Evolutionary conservation across 805 yeast genomes (phyloP).

Genomic region (Yamadazyma philogaea): DNA sequence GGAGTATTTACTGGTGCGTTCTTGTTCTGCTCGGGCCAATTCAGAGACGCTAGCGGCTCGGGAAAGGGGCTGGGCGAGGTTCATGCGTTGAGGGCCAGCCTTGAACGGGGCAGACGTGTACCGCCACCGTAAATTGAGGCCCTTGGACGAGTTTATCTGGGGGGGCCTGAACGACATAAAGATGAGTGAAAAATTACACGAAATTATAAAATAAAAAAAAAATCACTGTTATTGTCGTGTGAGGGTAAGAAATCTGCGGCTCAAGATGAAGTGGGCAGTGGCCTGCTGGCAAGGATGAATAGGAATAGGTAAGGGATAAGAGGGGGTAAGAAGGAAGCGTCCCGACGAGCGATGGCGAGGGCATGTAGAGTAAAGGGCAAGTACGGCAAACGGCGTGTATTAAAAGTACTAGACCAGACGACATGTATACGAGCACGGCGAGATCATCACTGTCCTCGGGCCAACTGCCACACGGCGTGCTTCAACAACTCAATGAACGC

Average conservation of each 20-base stretch:
- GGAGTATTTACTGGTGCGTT: constrained; percentile 9
- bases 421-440: too few species aligned
- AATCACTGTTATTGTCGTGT: constrained; percentile 8
- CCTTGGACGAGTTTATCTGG: constrained; percentile 14
- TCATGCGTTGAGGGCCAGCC: constrained; percentile 37
- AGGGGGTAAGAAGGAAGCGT: too few species aligned
- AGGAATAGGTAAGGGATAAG: background rate
- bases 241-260: too few species aligned
- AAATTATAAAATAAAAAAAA: background rate
- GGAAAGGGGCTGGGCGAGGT: constrained; percentile 41
- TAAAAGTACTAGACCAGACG: too few species aligned
- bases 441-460: background rate
- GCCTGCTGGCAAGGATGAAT: background rate
- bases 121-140: constrained; percentile 17
- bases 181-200: background rate
- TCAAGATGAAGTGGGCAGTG: background rate
- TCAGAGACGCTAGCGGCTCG: constrained; percentile 39
- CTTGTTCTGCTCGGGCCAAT: constrained; percentile 20
- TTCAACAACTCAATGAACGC: constrained; percentile 55
- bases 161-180: constrained; percentile 25
- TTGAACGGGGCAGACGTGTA: constrained; percentile 25
- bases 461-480: constrained; percentile 35
- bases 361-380: too few species aligned
- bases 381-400: too few species aligned
- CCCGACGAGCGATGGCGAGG: too few species aligned